Conservation (phyloP, 306 rosid genomes). For the Cucumis melo region DNA sequence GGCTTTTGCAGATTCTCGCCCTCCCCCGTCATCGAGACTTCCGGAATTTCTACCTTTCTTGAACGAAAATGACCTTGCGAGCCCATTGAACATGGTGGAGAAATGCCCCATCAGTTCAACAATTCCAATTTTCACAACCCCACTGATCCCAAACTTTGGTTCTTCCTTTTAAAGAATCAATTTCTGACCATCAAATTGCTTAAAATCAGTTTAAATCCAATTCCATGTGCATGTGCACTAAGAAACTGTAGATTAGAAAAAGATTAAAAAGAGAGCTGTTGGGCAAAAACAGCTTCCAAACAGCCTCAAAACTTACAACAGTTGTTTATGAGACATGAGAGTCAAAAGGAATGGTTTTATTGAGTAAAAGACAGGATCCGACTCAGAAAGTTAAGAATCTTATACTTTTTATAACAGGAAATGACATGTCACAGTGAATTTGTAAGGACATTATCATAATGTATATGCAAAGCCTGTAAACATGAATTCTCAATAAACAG, state of each 20-base stretch:
- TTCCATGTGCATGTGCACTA: neutral
- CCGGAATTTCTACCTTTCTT: slow-evolving; percentile 40
- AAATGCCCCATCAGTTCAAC: slow-evolving; percentile 53
- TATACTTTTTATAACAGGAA: slow-evolving; percentile 17
- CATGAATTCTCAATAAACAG: slow-evolving; percentile 1
- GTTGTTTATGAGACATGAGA: slow-evolving; percentile 16
- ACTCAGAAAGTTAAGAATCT: slow-evolving; percentile 61
- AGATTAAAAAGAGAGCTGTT: neutral
- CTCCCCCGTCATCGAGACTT: slow-evolving; percentile 7
- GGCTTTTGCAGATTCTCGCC: slow-evolving; percentile 70
- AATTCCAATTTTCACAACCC: neutral
- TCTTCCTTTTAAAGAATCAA: neutral
- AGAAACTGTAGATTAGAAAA: neutral
- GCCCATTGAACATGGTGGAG: slow-evolving; percentile 69
- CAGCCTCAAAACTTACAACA: neutral
- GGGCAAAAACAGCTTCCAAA: neutral
- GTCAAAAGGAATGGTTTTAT: slow-evolving; percentile 22
- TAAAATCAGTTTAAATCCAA: neutral
- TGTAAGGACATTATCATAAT: slow-evolving; percentile 14
- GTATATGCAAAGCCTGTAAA: slow-evolving; percentile 25
- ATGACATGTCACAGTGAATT: slow-evolving; percentile 13
- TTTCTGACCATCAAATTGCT: slow-evolving; percentile 1
- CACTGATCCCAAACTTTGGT: neutral
- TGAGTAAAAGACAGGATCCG: slow-evolving; percentile 48
- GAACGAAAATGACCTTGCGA: slow-evolving; percentile 42